Evolutionary conservation across 1,284 basidiomycete species (phyloP), one percentile per base, ranked within the genome.

Genomic region (Leccinum colubrinum): DNA sequence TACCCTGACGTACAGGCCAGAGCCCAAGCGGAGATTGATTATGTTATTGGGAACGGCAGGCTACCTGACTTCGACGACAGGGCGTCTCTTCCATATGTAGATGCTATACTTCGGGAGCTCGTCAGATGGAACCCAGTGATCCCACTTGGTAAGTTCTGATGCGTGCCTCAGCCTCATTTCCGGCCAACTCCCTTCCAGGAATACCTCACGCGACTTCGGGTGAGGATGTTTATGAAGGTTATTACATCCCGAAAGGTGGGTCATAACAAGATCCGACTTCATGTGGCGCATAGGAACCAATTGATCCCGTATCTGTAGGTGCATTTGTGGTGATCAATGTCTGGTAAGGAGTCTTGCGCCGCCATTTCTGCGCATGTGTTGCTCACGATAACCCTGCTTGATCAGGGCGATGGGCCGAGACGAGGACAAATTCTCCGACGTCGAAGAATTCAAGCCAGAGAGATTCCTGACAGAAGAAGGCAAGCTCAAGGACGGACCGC

Each of bases 71-170:
- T 78, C 22, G 71, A 69, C 7, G 78, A 80, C 56, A 64, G 72
- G 50, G 62, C 65, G 1, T 64, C 66, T 1, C 65, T 80, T 30
- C 74, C 76, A 0, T 79, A 77, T 62, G 62, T 79, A 25, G 65
- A 72, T 37, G 77, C 74, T 3, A 66, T 78, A 33, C 67, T 78
- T 3, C 72, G 71, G 37, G 80, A 81, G 62, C 67, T 75, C 9
- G 56, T 77, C 48, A 66, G 77, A 51, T 79, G 78, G 75, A 67
- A 69, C 53, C 76, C 77, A 4, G 69, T 74, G 1, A 56, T 66
- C 6, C 70, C 76, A 9, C 41, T 72, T 35, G 72, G 71, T 62
- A 73, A 72, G 72, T 30, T 51, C 68, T 4, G 65, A 69, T 11
- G 9, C 50, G 57, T 68, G n/a, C 11, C 70, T 11, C 7, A 33